phyloP scores from a whole-genome alignment of 2,329 filamentous ascomycete species.

The Teratosphaeria zuluensis region DNA sequence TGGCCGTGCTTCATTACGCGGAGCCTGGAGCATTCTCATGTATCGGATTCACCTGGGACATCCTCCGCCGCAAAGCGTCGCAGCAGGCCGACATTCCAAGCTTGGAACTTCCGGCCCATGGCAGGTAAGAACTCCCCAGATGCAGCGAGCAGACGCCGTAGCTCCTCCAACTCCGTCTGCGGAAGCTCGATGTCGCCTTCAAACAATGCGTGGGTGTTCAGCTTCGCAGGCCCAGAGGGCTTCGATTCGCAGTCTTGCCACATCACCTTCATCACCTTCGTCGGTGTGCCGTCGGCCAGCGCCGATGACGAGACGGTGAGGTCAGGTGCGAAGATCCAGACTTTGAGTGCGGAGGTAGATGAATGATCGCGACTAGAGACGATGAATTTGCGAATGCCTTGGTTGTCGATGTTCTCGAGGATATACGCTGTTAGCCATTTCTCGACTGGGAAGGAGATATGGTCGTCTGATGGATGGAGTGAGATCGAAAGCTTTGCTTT shows the following conservation, averaged over 20 bases:
- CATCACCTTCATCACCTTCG: conserved; percentile 49
- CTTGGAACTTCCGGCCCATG: conserved; percentile 48
- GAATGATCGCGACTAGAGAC: conserved; percentile 24
- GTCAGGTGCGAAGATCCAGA: conserved; percentile 54
- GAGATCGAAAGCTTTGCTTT: conserved; percentile 21
- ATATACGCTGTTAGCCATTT: conserved; percentile 48
- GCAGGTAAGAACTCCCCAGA: conserved; percentile 39
- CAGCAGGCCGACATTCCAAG: conserved; percentile 59
- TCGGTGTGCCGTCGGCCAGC: conserved; percentile 24
- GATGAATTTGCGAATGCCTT: conserved; percentile 47
- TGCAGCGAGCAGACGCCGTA: conserved; percentile 39
- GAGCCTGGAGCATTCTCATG: not conserved
- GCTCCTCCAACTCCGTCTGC: conserved; percentile 19
- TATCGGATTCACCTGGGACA: not conserved
- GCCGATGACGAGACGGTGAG: conserved; percentile 45
- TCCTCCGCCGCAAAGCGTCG: conserved; percentile 39
- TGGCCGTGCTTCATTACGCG: too few species aligned
- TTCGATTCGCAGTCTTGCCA: conserved; percentile 17
- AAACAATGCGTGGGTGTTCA: conserved; percentile 8
- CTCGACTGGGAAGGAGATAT: conserved; percentile 13
- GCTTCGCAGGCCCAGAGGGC: conserved; percentile 1
- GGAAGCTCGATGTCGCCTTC: conserved; percentile 21
- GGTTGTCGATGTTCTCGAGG: conserved; percentile 45
- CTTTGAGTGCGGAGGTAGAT: conserved; percentile 6
- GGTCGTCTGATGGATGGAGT: not conserved